A percentile compares a stretch with the other conserved stretches of the same genome.
These are phyloP conservation scores for Platismatia glauca DNA, from an alignment of 495 filamentous ascomycete genomes.

Conservation along the genomic window DNA sequence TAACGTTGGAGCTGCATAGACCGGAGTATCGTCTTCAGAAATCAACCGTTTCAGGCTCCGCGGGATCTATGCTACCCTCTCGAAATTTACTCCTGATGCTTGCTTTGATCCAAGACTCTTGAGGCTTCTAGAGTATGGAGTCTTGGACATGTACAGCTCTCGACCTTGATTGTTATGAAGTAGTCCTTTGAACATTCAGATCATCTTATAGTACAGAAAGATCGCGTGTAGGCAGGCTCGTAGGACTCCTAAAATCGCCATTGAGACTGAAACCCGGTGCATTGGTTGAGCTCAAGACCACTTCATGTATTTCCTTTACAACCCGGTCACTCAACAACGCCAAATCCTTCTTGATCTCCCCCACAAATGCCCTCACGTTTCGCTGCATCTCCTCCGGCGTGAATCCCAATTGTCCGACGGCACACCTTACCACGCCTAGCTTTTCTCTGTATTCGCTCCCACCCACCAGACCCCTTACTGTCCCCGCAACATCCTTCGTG, in stretches of 20 bases:
- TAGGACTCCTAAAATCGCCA: slow-evolving; percentile 57
- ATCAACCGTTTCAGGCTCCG: not conserved
- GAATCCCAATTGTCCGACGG: slow-evolving; percentile 84
- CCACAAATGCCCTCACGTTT: slow-evolving; percentile 75
- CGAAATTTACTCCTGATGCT: not conserved
- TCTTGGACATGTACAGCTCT: not conserved
- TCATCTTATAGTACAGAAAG: slow-evolving; percentile 35
- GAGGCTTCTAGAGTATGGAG: not conserved
- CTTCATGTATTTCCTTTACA: slow-evolving; percentile 78
- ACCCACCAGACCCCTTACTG: slow-evolving; percentile 71
- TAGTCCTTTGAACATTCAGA: not conserved
- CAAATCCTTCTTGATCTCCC: slow-evolving; percentile 69
- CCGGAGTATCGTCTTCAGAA: not conserved
- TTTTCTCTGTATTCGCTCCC: slow-evolving; percentile 81
- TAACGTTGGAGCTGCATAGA: not conserved
- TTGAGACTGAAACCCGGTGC: slow-evolving; percentile 80
- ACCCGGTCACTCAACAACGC: slow-evolving; percentile 56
- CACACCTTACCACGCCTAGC: slow-evolving; percentile 73
- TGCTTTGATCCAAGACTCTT: not conserved
- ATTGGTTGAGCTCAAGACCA: slow-evolving; percentile 85
- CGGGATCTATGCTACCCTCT: not conserved
- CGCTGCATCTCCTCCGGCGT: slow-evolving; percentile 75
- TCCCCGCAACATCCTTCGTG: slow-evolving; percentile 60
- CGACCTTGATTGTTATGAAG: not conserved
- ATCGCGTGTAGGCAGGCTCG: slow-evolving; percentile 46